A percentile compares a stretch with the other conserved stretches of the same genome.
Evolutionary conservation across 2,329 filamentous ascomycete species (phyloP).

Genomic region (Colletotrichum paranaense): DNA sequence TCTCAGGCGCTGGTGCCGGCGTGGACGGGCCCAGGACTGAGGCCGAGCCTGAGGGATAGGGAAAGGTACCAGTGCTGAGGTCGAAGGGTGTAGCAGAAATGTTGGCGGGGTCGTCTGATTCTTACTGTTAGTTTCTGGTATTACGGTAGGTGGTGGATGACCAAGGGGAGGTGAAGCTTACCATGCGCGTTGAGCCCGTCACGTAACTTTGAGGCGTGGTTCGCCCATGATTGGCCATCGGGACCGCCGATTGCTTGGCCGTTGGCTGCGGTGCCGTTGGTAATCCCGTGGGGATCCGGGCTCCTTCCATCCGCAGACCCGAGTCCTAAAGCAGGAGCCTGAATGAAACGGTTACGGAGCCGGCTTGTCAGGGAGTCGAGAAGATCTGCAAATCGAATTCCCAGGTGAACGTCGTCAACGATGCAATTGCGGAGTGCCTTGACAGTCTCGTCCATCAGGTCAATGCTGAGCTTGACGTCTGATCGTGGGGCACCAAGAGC

Average conservation of each 20-base stretch:
- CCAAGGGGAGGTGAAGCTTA: constrained; percentile 37
- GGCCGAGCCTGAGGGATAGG: constrained; percentile 59
- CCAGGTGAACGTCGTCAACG: constrained; percentile 86
- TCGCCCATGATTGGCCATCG: constrained; percentile 39
- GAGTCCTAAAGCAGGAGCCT: constrained; percentile 62
- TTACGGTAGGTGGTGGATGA: background rate
- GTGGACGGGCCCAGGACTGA: constrained; percentile 63
- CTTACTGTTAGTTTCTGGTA: constrained; percentile 33
- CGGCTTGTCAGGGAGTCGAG: constrained; percentile 82
- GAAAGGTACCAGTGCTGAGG: constrained; percentile 64
- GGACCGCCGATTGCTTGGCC: constrained; percentile 20
- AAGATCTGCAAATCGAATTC: constrained; percentile 85
- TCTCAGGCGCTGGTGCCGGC: constrained; percentile 54
- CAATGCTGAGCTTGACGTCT: constrained; percentile 80
- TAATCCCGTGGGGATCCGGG: constrained; percentile 46
- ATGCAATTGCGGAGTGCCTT: constrained; percentile 81
- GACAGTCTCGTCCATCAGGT: constrained; percentile 80
- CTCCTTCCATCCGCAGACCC: constrained; percentile 54
- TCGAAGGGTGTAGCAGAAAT: constrained; percentile 75
- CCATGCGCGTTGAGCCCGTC: constrained; percentile 53
- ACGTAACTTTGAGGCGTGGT: constrained; percentile 52
- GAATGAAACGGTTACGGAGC: constrained; percentile 80
- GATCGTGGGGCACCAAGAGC: constrained; percentile 82
- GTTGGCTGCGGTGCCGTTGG: constrained; percentile 34
- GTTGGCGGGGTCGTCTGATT: constrained; percentile 44